phyloP scores from a whole-genome alignment of 78 protist genomes.

The Polysphondylium violaceum region DNA sequence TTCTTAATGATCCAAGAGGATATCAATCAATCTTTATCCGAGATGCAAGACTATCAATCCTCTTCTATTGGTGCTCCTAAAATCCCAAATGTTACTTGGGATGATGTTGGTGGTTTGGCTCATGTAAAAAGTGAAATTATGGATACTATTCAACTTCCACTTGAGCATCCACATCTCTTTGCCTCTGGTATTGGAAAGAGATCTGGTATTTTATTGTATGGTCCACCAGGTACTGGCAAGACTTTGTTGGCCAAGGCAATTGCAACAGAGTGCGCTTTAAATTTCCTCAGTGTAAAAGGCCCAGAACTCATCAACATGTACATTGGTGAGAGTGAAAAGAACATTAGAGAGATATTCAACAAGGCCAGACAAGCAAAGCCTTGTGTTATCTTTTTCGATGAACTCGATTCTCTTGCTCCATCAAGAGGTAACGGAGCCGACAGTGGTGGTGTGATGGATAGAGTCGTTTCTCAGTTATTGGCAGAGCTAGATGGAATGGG shows the following conservation, averaged over 20 bases:
- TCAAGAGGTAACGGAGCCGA: constrained; percentile 84
- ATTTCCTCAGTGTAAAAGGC: constrained; percentile 89
- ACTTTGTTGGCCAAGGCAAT: constrained; percentile 93
- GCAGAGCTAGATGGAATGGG: constrained; percentile 93
- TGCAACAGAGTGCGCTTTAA: constrained; percentile 85
- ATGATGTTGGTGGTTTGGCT: constrained; percentile 98
- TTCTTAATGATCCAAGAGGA: constrained; percentile 34
- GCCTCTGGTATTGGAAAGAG: constrained; percentile 80
- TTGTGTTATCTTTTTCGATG: constrained; percentile 97
- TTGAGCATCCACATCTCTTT: constrained; percentile 94
- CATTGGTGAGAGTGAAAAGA: constrained; percentile 96
- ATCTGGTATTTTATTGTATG: constrained; percentile 96
- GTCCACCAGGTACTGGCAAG: constrained; percentile 99
- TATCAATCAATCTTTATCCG: constrained; percentile 48
- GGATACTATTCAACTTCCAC: constrained; percentile 96
- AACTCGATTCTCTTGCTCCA: constrained; percentile 95
- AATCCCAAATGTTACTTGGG: constrained; percentile 96
- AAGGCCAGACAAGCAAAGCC: constrained; percentile 89
- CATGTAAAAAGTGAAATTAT: constrained; percentile 93
- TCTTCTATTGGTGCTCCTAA: constrained; percentile 83
- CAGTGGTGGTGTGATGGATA: constrained; percentile 88
- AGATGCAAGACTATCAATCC: constrained; percentile 80
- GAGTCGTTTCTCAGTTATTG: constrained; percentile 92
- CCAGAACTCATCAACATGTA: constrained; percentile 96
- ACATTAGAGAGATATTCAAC: constrained; percentile 91